phyloP scores from a whole-genome alignment of 2,329 filamentous ascomycete species.

The Acrodontium crateriforme region DNA sequence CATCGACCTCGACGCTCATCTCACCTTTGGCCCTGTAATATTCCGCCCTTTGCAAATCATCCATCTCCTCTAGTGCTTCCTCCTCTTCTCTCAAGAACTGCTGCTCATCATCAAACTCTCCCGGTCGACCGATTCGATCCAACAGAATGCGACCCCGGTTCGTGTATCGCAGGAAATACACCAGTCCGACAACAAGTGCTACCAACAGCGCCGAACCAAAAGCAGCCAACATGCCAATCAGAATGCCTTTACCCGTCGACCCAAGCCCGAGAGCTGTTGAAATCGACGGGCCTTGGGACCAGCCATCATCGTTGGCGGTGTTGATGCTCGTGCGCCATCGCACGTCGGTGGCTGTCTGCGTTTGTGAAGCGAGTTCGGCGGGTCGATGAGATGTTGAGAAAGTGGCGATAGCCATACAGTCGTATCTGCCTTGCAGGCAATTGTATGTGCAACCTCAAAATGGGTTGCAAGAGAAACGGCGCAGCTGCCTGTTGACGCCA shows the following conservation, averaged over 20 bases:
- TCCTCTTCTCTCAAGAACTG: constrained; percentile 87
- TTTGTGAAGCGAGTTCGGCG: too few species aligned
- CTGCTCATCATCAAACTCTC: constrained; percentile 96
- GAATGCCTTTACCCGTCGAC: constrained; percentile 54
- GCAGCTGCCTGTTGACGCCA: too few species aligned
- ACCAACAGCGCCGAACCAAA: constrained; percentile 84
- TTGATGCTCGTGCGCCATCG: too few species aligned
- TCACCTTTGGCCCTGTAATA: constrained; percentile 91
- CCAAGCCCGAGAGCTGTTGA: constrained; percentile 9
- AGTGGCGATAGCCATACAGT: too few species aligned
- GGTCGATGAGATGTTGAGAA: too few species aligned
- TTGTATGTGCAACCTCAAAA: too few species aligned
- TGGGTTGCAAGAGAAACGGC: too few species aligned
- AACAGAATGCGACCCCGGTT: constrained; percentile 77
- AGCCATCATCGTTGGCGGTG: too few species aligned
- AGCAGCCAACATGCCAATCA: constrained; percentile 89
- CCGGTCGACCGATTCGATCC: constrained; percentile 81
- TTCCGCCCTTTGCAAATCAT: constrained; percentile 77
- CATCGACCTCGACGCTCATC: constrained; percentile 10
- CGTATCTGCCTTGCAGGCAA: too few species aligned
- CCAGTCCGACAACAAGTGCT: constrained; percentile 60
- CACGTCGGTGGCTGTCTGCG: too few species aligned
- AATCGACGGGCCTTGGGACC: background rate
- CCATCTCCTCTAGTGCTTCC: constrained; percentile 88
- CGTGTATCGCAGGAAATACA: constrained; percentile 93